Percentiles rank a stretch among this genome's conserved stretches.
phyloP scores from a whole-genome alignment of 1,284 basidiomycete species.

The Leccinum subspadiceum region DNA sequence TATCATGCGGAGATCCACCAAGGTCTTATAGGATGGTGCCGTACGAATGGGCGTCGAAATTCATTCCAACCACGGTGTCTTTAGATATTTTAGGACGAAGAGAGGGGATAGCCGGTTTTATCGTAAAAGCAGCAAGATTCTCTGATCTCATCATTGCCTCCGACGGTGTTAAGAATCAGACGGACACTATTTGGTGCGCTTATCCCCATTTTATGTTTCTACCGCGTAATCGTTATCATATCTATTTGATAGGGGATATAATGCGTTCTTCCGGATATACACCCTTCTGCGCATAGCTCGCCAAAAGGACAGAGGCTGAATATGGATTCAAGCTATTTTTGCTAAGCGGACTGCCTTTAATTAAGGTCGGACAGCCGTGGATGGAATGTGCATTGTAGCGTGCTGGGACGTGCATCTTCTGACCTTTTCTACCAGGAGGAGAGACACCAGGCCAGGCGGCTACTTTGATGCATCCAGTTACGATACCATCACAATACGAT shows the following conservation, averaged over 20 bases:
- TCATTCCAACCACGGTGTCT: constrained; percentile 8
- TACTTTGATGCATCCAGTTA: constrained; percentile 15
- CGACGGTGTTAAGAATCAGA: constrained; percentile 28
- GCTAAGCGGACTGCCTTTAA: constrained; percentile 19
- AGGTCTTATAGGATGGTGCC: constrained; percentile 6
- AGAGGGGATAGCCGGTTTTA: constrained; percentile 14
- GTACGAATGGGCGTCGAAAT: constrained; percentile 7
- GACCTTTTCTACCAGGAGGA: constrained; percentile 10
- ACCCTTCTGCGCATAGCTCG: constrained; percentile 26
- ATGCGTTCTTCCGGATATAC: constrained; percentile 25
- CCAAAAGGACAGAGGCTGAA: constrained; percentile 19
- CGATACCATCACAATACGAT: constrained; percentile 13
- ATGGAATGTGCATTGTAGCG: constrained; percentile 5
- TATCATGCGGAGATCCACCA: constrained; percentile 23
- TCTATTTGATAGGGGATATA: constrained; percentile 20
- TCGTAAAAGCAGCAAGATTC: constrained; percentile 15
- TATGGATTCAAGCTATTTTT: constrained; percentile 17
- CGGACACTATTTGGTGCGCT: constrained; percentile 24
- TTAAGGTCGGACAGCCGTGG: constrained; percentile 6
- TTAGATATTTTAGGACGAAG: constrained; percentile 21
- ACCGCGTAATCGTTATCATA: constrained; percentile 2
- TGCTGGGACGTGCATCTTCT: constrained; percentile 19
- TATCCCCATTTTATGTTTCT: constrained; percentile 4
- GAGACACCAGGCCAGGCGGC: background rate
- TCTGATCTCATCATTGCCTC: constrained; percentile 28